Evolutionary conservation across 2,329 filamentous ascomycete species (phyloP), one percentile per base, ranked within the genome.

Genomic region (Ceratocystis albifundus): DNA sequence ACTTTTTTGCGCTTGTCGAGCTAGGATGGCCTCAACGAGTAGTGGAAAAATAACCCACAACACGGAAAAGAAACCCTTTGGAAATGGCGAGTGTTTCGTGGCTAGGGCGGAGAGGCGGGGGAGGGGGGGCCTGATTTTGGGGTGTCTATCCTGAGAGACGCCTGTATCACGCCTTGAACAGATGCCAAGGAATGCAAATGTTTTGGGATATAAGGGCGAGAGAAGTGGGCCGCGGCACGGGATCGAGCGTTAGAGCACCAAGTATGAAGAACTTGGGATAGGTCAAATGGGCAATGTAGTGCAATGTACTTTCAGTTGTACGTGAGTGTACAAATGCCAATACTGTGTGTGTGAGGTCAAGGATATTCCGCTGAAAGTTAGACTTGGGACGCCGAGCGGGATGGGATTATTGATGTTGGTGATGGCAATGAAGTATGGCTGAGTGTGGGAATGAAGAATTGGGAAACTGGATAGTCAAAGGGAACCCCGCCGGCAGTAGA

Each of bases 21-120:
- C 53, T 22, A 57, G 53, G 53, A 57, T 30, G 53, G 53, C 53
- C 53, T 57, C 53, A 57, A 57, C 32, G 32, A 36, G 32, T 8
- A 12, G 32, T 8, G 32, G 53, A 30, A 57, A 32, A 30, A 32
- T 25, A 57, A 22, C 15, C 53, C 53, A 57, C 53, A 57, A 57
- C 53, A 10, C 32, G 8, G 32, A 12, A 8, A 53, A 2, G 17
- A 30, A 30, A 36, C 25, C 53, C 28, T 57, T 32, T 30, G 25
- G 8, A 57, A 36, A 12, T 36, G 10, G 32, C 32, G 32, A 8
- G 25, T 8, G 53, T 57, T 57, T 57, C 53, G 53, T 17, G 46
- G 7, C 2, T 7, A 22, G 46, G 46, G 46, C 17, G 8, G 6
- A 20, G n/a, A n/a, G n/a, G n/a, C n/a, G n/a, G n/a, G n/a, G n/a